Base-by-base conservation (phyloP, 805 yeast genomes). In the Wickerhamomyces strasburgensis region DNA sequence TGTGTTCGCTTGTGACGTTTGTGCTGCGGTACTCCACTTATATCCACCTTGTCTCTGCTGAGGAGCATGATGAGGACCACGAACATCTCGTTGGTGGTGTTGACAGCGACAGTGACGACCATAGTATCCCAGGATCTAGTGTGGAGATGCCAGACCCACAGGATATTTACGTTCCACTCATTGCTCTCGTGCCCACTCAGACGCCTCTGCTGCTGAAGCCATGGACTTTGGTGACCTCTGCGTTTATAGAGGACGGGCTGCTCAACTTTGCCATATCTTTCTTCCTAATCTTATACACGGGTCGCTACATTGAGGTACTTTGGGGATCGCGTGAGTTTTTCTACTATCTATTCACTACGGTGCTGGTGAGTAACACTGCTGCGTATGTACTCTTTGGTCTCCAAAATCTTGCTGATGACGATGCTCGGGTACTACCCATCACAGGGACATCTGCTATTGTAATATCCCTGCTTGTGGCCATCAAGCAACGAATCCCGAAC, bases 401-500 rank as follows among this genome's bases (percentile, higher is more conserved):
- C 5, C 42, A 45, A 40, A 35, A 49, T 5, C 13, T 29, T 4
- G 16, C 27, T 5, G 31, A 29, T 7, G 26, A 14, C 13, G 41
- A 23, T 14, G 41, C 13, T 8, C 38, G 34, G n/a, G 42, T 23
- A 10, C 38, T 35, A 13, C 51, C 47, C 15, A 42, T 38, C 19
- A 42, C 46, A 19, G 47, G 57, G 17, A 34, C 44, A 9, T 33
- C 45, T 33, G 24, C 47, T 29, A 41, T 47, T 14, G 42, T 65
- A 29, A 60, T 71, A 48, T 77, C 73, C n/a, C 61, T 73, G 27
- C 52, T 75, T 15, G 75, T 75, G 2, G 78, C 79, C 4, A 62
- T 73, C 30, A 75, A 74, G 46, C 80, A 75, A 54, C 50, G 76
- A 33, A 70, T 75, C 5, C 72, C 78, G 14, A 70, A 70, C 41